Conservation (phyloP, 805 yeast genomes). For the Pichia sporocuriosa region DNA sequence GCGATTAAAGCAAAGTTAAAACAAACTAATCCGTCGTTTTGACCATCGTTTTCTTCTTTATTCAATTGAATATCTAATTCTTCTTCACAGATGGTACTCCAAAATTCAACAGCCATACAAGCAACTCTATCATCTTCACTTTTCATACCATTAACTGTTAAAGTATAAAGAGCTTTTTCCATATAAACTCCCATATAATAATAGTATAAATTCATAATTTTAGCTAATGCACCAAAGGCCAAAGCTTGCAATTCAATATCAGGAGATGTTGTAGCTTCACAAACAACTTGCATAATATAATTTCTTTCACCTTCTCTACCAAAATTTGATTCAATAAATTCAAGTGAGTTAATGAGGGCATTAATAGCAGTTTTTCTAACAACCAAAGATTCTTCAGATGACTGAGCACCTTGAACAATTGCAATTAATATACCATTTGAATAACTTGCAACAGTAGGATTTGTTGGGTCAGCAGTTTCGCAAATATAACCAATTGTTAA, state of each 20-base stretch:
- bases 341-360: conserved; percentile 86
- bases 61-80: conserved; percentile 76
- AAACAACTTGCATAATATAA: conserved; percentile 96
- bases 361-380: conserved; percentile 88
- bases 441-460: conserved; percentile 71
- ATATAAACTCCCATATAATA: conserved; percentile 86
- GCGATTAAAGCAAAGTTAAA: conserved; percentile 85
- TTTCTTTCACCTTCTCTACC: conserved; percentile 92
- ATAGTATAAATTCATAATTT: conserved; percentile 86
- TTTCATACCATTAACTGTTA: conserved; percentile 90
- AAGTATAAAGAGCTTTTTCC: conserved; percentile 91
- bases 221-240: conserved; percentile 91
- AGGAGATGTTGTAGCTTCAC: conserved; percentile 95
- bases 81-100: conserved; percentile 99
- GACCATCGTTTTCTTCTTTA: conserved; percentile 41
- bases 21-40: conserved; percentile 41
- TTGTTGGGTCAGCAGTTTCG: conserved; percentile 83
- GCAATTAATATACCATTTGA: conserved; percentile 91
- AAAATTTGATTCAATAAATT: conserved; percentile 82
- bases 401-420: conserved; percentile 92
- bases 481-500: conserved; percentile 93
- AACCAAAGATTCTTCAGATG: conserved; percentile 61
- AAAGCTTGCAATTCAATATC: conserved; percentile 81
- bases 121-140: conserved; percentile 77
- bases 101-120: conserved; percentile 97